Conservation (phyloP, 2,329 filamentous ascomycete species). For the Hymenoscyphus occultus region DNA sequence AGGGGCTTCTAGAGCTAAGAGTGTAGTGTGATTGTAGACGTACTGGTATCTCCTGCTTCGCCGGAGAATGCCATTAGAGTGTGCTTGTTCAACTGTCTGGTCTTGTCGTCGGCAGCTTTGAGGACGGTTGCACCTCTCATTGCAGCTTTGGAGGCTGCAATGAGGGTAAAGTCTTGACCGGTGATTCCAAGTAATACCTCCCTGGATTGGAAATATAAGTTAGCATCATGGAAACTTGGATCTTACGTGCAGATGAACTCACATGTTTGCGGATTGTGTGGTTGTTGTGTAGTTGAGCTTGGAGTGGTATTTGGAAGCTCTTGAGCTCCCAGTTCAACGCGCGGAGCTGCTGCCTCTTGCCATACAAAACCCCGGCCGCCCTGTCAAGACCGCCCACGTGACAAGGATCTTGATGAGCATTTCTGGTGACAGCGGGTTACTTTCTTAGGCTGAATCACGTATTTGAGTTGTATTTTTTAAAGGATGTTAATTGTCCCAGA, state of each 20-base stretch:
- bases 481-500: too few species aligned
- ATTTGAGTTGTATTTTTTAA: too few species aligned
- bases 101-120: slow-evolving; percentile 96
- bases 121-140: slow-evolving; percentile 97
- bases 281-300: slow-evolving; percentile 20
- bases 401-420: neutral
- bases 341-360: slow-evolving; percentile 34
- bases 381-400: slow-evolving; percentile 10
- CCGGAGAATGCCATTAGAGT: slow-evolving; percentile 94
- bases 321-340: slow-evolving; percentile 30
- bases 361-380: slow-evolving; percentile 9
- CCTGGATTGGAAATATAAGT: slow-evolving; percentile 50
- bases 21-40: slow-evolving; percentile 22
- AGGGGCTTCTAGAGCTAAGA: neutral
- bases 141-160: slow-evolving; percentile 94
- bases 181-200: slow-evolving; percentile 98
- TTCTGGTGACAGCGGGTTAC: neutral
- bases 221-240: slow-evolving; percentile 12
- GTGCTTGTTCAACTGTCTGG: slow-evolving; percentile 84
- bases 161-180: slow-evolving; percentile 98
- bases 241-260: slow-evolving; percentile 10
- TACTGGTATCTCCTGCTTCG: slow-evolving; percentile 93
- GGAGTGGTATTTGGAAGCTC: slow-evolving; percentile 26
- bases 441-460: too few species aligned
- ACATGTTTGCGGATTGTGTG: slow-evolving; percentile 31